A percentile compares a stretch with the other conserved stretches of the same genome.
Conservation (phyloP, 225 moss, liverwort and hornwort genomes). For the Polytrichum formosum region DNA sequence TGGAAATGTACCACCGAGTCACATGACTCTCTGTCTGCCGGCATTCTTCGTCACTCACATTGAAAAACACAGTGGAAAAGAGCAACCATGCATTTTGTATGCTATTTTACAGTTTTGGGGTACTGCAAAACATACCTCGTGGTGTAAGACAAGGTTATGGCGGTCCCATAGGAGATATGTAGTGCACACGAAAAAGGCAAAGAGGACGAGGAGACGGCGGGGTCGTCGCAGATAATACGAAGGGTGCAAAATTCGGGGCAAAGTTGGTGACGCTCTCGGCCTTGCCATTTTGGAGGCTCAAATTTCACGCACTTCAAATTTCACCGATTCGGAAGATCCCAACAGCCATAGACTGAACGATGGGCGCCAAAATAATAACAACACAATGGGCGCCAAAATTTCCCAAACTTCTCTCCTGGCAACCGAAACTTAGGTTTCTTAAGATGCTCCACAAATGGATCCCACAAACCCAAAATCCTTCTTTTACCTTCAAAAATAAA, state of each 20-base stretch:
- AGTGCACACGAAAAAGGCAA: constrained; percentile 57
- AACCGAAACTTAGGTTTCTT: too few species aligned
- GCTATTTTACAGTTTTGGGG: too few species aligned
- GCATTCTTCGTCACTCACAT: too few species aligned
- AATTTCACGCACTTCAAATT: constrained; percentile 2
- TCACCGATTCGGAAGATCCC: constrained; percentile 1
- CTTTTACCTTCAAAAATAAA: too few species aligned
- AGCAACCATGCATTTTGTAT: too few species aligned
- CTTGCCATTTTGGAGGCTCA: constrained; percentile 31
- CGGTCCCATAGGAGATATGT: constrained; percentile 59
- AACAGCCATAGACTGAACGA: constrained; percentile 10
- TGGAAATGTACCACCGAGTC: too few species aligned
- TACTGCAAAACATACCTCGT: constrained; percentile 29
- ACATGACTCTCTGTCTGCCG: too few species aligned
- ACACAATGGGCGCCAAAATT: neutral
- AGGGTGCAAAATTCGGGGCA: constrained; percentile 45
- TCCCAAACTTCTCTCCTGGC: too few species aligned
- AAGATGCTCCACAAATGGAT: too few species aligned
- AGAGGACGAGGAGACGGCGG: constrained; percentile 43
- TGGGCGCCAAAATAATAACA: neutral
- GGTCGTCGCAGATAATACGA: constrained; percentile 54
- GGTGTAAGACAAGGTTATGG: constrained; percentile 42
- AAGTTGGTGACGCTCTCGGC: constrained; percentile 23
- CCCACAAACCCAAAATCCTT: too few species aligned
- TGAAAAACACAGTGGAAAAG: too few species aligned